Evolutionary conservation across 768 basidiomycete species (phyloP).

Genomic region (Multifurca ochricompacta): DNA sequence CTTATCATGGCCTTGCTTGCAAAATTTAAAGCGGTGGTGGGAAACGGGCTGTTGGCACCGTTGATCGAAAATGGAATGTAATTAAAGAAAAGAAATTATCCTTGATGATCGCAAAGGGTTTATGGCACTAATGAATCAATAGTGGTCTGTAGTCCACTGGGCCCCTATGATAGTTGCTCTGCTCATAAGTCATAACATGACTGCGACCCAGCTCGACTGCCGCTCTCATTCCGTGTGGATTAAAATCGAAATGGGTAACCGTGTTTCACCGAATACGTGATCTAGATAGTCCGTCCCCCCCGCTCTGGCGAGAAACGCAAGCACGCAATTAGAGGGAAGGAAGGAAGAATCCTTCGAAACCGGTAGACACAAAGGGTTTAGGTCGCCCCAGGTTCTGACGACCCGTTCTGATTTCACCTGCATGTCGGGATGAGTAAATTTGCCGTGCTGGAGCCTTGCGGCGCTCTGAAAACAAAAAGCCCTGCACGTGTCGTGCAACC

Average conservation of each 20-base stretch:
- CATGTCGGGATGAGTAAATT: slow-evolving; percentile 16
- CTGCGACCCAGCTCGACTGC: slow-evolving; percentile 8
- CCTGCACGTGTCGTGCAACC: slow-evolving; percentile 12
- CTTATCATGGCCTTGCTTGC: slow-evolving; percentile 14
- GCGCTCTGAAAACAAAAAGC: slow-evolving; percentile 14
- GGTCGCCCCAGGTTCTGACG: slow-evolving; percentile 8
- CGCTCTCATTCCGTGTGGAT: background rate
- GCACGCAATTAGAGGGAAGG: slow-evolving; percentile 6
- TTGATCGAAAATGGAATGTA: slow-evolving; percentile 17
- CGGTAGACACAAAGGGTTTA: slow-evolving; percentile 20
- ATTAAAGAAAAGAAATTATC: slow-evolving; percentile 5
- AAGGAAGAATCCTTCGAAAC: slow-evolving; percentile 2
- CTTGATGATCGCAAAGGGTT: slow-evolving; percentile 7
- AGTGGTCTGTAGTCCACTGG: background rate
- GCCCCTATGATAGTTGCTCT: slow-evolving; percentile 2
- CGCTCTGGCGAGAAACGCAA: slow-evolving; percentile 4
- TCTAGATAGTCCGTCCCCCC: slow-evolving; percentile 14
- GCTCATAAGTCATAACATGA: slow-evolving; percentile 8
- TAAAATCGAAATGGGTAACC: slow-evolving; percentile 4
- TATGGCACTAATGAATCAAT: slow-evolving; percentile 6
- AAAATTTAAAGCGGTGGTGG: slow-evolving; percentile 7
- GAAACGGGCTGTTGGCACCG: slow-evolving; percentile 16
- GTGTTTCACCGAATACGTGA: slow-evolving; percentile 17
- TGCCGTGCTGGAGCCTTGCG: slow-evolving; percentile 20
- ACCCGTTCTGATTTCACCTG: slow-evolving; percentile 13